Base-by-base conservation (phyloP, 1,139 yeast species). In the Candida pseudoviswanathii region DNA sequence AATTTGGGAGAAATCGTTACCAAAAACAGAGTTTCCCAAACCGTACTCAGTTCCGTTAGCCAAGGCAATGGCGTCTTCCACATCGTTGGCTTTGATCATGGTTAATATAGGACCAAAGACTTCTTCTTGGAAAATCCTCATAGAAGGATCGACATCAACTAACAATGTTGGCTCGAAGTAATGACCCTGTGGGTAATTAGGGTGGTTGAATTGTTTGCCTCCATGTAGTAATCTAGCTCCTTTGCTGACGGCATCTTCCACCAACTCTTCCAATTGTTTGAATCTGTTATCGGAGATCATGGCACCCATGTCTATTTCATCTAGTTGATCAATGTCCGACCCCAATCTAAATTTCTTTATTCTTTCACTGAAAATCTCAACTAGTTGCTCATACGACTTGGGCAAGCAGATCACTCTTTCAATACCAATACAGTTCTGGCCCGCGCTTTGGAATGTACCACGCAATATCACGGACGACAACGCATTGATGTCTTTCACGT, bases 401-500 rank as follows among this genome's bases (percentile, higher is more conserved):
- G 85, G 87, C 48, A 85, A 74, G 43, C 91, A 90, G 54, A 94
- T 86, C 3, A 94, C 96, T 54, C 99, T 78, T 68, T 94, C 99
- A 50, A 94, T 88, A 41, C 99, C 98, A 63, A 94, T 94, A 71
- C 99, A 94, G 65, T 94, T 94, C 66, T 94, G 99, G 7, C 99
- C 99, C 0, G 97, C 89, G 51, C 96, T 88, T 69, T 94, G 99
- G 73, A 91, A 94, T 0, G 97, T 86, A 27, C 98, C 99, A 64
- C 99, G 79, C 85, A 94, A 80, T 38, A 94, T 78, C 30, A 90
- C 85, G 5, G 97, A 89, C 0, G 96, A 83, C 39, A 94, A 75
- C 0, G 84, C 80, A 43, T 73, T 65, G 45, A 78, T 72, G 54
- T 82, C 78, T 56, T 78, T 70, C 37, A 79, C 84, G 55, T 86